Conservation (phyloP, 2,329 filamentous ascomycete genomes). For the Kalaharituber pfeilii region DNA sequence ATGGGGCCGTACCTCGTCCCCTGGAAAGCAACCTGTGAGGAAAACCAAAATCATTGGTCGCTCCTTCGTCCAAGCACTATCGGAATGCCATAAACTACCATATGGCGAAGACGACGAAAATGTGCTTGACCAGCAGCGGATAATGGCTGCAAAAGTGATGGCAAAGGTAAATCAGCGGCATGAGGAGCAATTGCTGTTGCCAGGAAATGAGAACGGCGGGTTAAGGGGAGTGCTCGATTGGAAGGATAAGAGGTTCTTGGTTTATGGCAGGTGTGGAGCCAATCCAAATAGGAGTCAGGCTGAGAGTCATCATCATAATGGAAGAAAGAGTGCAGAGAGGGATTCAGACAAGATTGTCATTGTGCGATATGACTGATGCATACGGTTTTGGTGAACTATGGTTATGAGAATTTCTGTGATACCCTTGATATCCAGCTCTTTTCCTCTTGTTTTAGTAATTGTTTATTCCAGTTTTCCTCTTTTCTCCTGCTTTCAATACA, state of each 20-base stretch:
- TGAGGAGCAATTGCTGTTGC: constrained; percentile 3
- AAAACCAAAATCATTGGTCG: constrained; percentile 7
- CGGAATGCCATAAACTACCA: neutral
- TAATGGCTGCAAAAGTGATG: neutral
- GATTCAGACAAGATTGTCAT: constrained; percentile 14
- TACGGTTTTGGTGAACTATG: neutral
- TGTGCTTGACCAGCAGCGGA: neutral
- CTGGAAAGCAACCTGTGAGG: constrained; percentile 4
- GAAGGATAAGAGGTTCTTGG: constrained; percentile 12
- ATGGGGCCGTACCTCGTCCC: neutral
- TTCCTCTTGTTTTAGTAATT: neutral
- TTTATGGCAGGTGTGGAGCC: constrained; percentile 10
- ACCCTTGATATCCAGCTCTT: neutral
- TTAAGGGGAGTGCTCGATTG: constrained; percentile 12
- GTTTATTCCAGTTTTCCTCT: neutral
- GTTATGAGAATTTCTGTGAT: neutral
- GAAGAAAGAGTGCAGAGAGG: constrained; percentile 3
- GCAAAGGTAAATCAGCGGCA: neutral
- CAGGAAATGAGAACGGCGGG: constrained; percentile 10
- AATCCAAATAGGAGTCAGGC: neutral
- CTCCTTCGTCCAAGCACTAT: neutral
- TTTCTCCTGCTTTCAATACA: too few relatives aligned
- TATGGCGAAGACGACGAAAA: neutral
- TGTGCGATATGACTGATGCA: constrained; percentile 12
- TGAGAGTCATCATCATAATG: constrained; percentile 6